A percentile compares a stretch with the other conserved stretches of the same genome.
Evolutionary conservation across 768 basidiomycete genomes (phyloP).

Genomic region (Rubroboletus satanas): DNA sequence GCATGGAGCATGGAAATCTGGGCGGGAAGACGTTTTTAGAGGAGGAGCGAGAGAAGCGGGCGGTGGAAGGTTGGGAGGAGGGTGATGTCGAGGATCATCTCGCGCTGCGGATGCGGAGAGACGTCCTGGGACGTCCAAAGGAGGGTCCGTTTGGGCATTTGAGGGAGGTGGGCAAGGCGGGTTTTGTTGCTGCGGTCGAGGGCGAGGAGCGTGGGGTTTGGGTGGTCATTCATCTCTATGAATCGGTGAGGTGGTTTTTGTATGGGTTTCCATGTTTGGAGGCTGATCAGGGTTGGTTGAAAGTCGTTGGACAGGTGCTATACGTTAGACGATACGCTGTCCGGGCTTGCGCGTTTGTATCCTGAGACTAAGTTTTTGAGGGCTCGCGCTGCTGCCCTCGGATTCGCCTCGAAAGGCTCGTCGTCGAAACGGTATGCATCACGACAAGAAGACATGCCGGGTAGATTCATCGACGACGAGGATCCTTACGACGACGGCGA

Average conservation of each 20-base stretch:
- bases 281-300: constrained; percentile 3
- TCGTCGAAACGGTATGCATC: constrained; percentile 16
- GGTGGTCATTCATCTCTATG: constrained; percentile 86
- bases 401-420: constrained; percentile 51
- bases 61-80: constrained; percentile 43
- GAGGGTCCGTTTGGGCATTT: constrained; percentile 71
- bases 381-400: constrained; percentile 69
- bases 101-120: constrained; percentile 26
- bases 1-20: constrained; percentile 62
- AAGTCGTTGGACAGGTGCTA: constrained; percentile 78
- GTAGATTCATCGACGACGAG: constrained; percentile 35
- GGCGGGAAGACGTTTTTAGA: constrained; percentile 74
- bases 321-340: constrained; percentile 60
- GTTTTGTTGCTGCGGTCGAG: constrained; percentile 74
- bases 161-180: constrained; percentile 71
- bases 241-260: constrained; percentile 56
- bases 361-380: constrained; percentile 79
- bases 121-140: constrained; percentile 46
- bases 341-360: constrained; percentile 64
- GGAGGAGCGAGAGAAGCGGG: constrained; percentile 59
- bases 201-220: constrained; percentile 63
- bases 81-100: constrained; percentile 20
- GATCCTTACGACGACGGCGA: constrained; percentile 44
- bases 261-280: background rate
- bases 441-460: constrained; percentile 18